Conservation (phyloP, 164 flowering plant species). For the Stephania cephalantha region DNA sequence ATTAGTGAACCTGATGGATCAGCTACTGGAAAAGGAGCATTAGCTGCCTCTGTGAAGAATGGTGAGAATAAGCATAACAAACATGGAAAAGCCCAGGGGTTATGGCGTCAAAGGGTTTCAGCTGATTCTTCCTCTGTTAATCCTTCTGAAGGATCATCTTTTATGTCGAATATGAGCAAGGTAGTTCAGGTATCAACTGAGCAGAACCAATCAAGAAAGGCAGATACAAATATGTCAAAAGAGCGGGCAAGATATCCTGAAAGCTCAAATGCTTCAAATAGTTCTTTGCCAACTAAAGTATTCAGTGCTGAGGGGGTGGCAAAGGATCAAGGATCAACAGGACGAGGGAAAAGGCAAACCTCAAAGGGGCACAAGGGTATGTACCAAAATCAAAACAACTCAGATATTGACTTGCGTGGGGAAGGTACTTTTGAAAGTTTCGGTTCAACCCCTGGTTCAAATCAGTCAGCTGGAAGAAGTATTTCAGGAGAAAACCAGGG, state of each 20-base stretch:
- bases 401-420: slow-evolving; percentile 31
- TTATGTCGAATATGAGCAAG: slow-evolving; percentile 18
- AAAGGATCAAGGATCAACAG: slow-evolving; percentile 43
- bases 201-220: slow-evolving; percentile 21
- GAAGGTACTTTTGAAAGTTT: slow-evolving; percentile 21
- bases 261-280: slow-evolving; percentile 26
- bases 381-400: slow-evolving; percentile 19
- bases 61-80: slow-evolving; percentile 44
- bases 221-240: slow-evolving; percentile 24
- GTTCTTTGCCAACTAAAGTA: slow-evolving; percentile 17
- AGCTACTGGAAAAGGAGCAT: slow-evolving; percentile 23
- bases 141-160: slow-evolving; percentile 24
- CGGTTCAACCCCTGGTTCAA: slow-evolving; percentile 20
- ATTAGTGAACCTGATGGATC: slow-evolving; percentile 21
- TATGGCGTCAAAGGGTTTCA: slow-evolving; percentile 62
- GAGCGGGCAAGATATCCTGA: slow-evolving; percentile 27
- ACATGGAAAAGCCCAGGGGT: slow-evolving; percentile 50
- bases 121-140: slow-evolving; percentile 23
- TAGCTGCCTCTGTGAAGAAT: slow-evolving; percentile 28
- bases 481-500: slow-evolving; percentile 34
- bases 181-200: slow-evolving; percentile 26
- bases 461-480: slow-evolving; percentile 33
- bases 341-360: slow-evolving; percentile 46
- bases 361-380: slow-evolving; percentile 32
- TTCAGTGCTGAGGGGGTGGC: slow-evolving; percentile 12